Percentiles rank a stretch among this genome's conserved stretches.
phyloP scores from a whole-genome alignment of 1,139 yeast species.

The Williopsis jadinii region DNA sequence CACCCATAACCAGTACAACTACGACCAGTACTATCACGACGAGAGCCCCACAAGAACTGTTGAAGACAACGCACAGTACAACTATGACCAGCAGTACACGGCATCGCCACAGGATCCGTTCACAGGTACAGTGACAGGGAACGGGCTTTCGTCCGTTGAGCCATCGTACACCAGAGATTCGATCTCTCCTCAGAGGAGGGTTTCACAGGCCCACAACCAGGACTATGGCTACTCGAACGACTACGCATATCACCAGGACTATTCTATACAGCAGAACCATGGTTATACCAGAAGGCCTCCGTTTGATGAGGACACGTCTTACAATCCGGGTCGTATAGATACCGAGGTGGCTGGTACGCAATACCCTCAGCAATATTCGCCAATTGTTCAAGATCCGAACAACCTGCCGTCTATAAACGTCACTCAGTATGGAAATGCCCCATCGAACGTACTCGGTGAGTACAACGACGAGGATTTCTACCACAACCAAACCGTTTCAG shows the following conservation, averaged over 20 bases:
- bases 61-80: background rate
- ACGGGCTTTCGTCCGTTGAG: constrained; percentile 7
- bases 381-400: constrained; percentile 13
- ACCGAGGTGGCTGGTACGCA: background rate
- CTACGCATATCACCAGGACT: constrained; percentile 4
- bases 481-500: constrained; percentile 11
- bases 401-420: constrained; percentile 16
- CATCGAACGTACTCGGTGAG: background rate
- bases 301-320: background rate
- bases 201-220: background rate
- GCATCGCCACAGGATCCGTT: constrained; percentile 5
- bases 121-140: constrained; percentile 3
- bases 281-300: background rate
- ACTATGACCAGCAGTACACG: constrained; percentile 1
- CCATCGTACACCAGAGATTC: constrained; percentile 12
- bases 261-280: constrained; percentile 5
- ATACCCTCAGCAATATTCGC: constrained; percentile 18
- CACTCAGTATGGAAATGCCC: constrained; percentile 4
- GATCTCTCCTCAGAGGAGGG: constrained; percentile 8
- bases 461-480: constrained; percentile 15
- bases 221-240: constrained; percentile 2
- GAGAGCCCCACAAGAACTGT: background rate
- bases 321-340: background rate
- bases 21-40: constrained; percentile 2
- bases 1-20: background rate